Evolutionary conservation across 2,329 filamentous ascomycete genomes (phyloP).

Genomic region (Plenodomus biglobosus): DNA sequence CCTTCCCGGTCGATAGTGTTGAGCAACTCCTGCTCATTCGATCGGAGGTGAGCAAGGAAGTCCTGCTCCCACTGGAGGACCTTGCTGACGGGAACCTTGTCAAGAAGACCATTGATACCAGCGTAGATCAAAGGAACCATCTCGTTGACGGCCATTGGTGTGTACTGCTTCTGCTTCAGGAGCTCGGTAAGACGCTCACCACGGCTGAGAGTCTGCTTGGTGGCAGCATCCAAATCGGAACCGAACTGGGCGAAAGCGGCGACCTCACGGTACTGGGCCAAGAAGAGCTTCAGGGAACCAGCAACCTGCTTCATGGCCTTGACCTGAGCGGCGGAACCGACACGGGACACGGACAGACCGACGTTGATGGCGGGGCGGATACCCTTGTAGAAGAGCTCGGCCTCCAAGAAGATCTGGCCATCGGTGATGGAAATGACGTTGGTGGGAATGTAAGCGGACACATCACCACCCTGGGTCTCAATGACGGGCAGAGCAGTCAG

Average conservation of each 20-base stretch:
- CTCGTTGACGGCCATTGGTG: slow-evolving; percentile 97
- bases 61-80: slow-evolving; percentile 92
- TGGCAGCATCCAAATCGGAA: slow-evolving; percentile 97
- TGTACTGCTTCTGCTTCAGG: slow-evolving; percentile 99
- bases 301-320: slow-evolving; percentile 99
- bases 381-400: slow-evolving; percentile 99
- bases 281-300: slow-evolving; percentile 99
- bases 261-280: slow-evolving; percentile 99
- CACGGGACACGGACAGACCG: slow-evolving; percentile 99
- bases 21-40: slow-evolving; percentile 82
- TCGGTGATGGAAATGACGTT: slow-evolving; percentile 99
- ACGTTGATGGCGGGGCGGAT: slow-evolving; percentile 99
- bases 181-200: slow-evolving; percentile 99
- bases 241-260: slow-evolving; percentile 99
- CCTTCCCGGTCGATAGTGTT: slow-evolving; percentile 93
- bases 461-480: slow-evolving; percentile 99
- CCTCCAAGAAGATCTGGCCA: slow-evolving; percentile 99
- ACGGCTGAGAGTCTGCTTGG: slow-evolving; percentile 97
- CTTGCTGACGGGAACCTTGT: slow-evolving; percentile 85
- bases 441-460: slow-evolving; percentile 99
- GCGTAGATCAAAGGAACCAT: slow-evolving; percentile 99
- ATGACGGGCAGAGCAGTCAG: slow-evolving; percentile 92
- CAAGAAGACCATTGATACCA: slow-evolving; percentile 96
- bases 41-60: slow-evolving; percentile 89
- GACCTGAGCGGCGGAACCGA: slow-evolving; percentile 98